These are phyloP conservation scores for Fonsecaea nubica DNA, from an alignment of 2,329 filamentous ascomycete genomes.

Conservation along the genomic window DNA sequence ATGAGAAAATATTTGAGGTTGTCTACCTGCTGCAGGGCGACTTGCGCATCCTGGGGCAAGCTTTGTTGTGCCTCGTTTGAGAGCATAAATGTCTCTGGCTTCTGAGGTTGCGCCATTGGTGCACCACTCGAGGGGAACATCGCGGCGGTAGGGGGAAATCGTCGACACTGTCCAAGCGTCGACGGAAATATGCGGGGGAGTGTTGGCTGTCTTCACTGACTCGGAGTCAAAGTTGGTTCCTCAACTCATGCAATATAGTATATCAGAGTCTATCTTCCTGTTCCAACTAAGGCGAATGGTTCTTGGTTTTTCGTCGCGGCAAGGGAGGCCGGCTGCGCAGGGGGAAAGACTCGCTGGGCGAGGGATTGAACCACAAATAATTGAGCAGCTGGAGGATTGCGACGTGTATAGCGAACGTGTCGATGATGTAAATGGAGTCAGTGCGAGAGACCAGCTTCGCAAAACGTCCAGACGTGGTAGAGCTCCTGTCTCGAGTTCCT, in stretches of 20 bases:
- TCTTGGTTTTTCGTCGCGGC: conserved; percentile 7
- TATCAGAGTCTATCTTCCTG: conserved; percentile 19
- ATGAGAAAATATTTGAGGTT: conserved; percentile 99
- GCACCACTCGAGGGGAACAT: conserved; percentile 83
- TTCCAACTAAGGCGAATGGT: neutral
- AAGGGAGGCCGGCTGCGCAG: conserved; percentile 9
- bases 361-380: conserved; percentile 20
- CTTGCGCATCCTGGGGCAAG: conserved; percentile 92
- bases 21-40: conserved; percentile 96
- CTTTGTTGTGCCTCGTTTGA: conserved; percentile 96
- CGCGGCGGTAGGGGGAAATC: conserved; percentile 38
- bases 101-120: conserved; percentile 88
- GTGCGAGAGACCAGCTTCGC: conserved; percentile 40
- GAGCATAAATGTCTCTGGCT: conserved; percentile 98
- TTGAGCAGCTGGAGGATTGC: conserved; percentile 21
- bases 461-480: conserved; percentile 41
- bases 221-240: conserved; percentile 15
- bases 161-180: conserved; percentile 27
- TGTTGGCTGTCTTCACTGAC: conserved; percentile 36
- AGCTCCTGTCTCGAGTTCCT: conserved; percentile 38
- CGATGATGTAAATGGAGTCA: conserved; percentile 39
- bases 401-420: conserved; percentile 37
- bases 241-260: conserved; percentile 16
- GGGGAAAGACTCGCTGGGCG: conserved; percentile 15
- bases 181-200: conserved; percentile 29